Conservation (phyloP, 208 protist genomes). For the Trichomonas tenax region DNA sequence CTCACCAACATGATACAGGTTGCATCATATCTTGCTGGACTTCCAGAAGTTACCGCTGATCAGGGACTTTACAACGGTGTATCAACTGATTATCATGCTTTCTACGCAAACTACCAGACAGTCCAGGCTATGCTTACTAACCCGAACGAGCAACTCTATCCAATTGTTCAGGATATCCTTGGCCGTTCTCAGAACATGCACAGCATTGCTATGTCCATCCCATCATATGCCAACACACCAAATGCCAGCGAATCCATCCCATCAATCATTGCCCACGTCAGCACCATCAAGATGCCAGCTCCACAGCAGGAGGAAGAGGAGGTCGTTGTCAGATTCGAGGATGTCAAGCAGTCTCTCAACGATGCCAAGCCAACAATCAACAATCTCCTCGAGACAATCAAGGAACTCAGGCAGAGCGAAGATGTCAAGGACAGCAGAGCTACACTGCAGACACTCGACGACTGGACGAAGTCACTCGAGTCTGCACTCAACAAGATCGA, state of each 20-base stretch:
- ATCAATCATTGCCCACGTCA: neutral
- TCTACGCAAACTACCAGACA: neutral
- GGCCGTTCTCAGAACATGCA: neutral
- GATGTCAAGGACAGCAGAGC: neutral
- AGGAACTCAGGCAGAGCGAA: neutral
- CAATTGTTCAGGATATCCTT: neutral
- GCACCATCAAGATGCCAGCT: neutral
- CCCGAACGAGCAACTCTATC: neutral
- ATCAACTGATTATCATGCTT: neutral
- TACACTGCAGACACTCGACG: neutral
- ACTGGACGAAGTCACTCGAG: neutral
- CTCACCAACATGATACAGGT: neutral
- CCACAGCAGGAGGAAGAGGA: neutral
- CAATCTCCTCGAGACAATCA: neutral
- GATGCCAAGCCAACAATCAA: neutral
- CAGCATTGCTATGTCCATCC: neutral
- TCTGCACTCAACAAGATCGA: neutral
- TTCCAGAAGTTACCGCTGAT: neutral
- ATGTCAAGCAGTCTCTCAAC: neutral
- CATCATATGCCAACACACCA: neutral
- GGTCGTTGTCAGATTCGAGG: neutral
- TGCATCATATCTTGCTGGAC: neutral
- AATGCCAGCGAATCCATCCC: neutral
- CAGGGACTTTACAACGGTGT: neutral
- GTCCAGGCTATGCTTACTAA: neutral